Conservation (phyloP, 768 basidiomycete genomes). For the Boletus subparvulus region DNA sequence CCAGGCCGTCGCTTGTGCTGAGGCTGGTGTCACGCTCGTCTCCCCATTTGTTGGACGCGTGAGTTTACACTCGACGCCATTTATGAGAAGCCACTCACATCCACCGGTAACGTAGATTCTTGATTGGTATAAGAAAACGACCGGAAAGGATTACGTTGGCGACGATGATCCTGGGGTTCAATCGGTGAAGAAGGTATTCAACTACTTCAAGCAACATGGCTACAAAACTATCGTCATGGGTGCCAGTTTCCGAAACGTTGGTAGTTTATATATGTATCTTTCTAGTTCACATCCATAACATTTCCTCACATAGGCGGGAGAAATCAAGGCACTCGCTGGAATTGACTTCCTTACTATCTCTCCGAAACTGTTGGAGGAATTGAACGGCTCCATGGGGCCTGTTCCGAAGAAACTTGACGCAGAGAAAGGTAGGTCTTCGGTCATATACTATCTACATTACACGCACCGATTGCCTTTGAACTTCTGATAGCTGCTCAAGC, state of each 20-base stretch:
- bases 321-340: constrained; percentile 92
- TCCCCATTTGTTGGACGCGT: constrained; percentile 97
- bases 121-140: constrained; percentile 94
- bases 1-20: constrained; percentile 96
- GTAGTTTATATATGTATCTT: constrained; percentile 24
- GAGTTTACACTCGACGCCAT: constrained; percentile 32
- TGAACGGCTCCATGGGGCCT: constrained; percentile 66
- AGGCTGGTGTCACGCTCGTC: constrained; percentile 94
- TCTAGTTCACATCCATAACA: background rate
- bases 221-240: constrained; percentile 99
- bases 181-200: constrained; percentile 94
- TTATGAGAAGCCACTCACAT: constrained; percentile 29
- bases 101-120: constrained; percentile 62
- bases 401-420: constrained; percentile 85
- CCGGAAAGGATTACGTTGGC: constrained; percentile 81
- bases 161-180: constrained; percentile 93
- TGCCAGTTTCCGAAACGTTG: constrained; percentile 94
- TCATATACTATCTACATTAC: background rate
- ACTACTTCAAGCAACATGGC: constrained; percentile 96
- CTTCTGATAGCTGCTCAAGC: constrained; percentile 49
- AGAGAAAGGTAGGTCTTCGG: constrained; percentile 44
- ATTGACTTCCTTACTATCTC: constrained; percentile 96
- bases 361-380: constrained; percentile 83
- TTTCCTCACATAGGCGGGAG: constrained; percentile 55
- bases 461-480: background rate